Evolutionary conservation across 1,284 basidiomycete species (phyloP).

Genomic region (Trichosporon ovoides): DNA sequence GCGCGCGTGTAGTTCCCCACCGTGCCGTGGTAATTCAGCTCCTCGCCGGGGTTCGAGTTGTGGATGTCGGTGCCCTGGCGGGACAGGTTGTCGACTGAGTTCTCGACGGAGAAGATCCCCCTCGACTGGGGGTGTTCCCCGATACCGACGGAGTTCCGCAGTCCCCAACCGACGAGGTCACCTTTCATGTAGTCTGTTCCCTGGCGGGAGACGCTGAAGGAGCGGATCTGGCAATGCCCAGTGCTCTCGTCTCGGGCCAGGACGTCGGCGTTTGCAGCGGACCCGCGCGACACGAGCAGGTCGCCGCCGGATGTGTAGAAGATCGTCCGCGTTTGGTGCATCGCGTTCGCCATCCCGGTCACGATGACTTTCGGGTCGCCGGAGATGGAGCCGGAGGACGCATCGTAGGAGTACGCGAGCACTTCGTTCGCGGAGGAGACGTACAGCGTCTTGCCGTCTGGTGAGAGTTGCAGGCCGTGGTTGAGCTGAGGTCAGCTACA

Average conservation of each 20-base stretch:
- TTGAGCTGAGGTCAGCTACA: conserved; percentile 8
- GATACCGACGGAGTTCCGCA: conserved; percentile 15
- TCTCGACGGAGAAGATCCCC: conserved; percentile 16
- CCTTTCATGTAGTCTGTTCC: neutral
- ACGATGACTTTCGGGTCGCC: neutral
- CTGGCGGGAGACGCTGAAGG: neutral
- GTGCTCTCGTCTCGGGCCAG: neutral
- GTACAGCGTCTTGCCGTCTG: conserved; percentile 8
- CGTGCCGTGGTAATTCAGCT: conserved; percentile 18
- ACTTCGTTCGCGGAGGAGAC: conserved; percentile 10
- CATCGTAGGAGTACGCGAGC: conserved; percentile 8
- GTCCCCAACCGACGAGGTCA: conserved; percentile 8
- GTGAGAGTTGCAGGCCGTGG: conserved; percentile 12
- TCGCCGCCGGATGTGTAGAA: neutral
- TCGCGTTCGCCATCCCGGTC: conserved; percentile 10
- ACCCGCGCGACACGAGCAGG: conserved; percentile 16
- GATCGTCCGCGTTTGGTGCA: conserved; percentile 13
- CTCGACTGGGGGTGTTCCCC: conserved; percentile 9
- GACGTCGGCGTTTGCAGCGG: conserved; percentile 10
- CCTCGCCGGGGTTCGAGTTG: conserved; percentile 16
- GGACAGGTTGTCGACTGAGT: conserved; percentile 12
- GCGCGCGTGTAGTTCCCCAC: neutral
- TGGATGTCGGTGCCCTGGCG: conserved; percentile 12
- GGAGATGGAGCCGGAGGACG: neutral
- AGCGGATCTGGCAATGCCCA: conserved; percentile 15